phyloP scores from a whole-genome alignment of 768 basidiomycete species.

The Boletus rubropictus region DNA sequence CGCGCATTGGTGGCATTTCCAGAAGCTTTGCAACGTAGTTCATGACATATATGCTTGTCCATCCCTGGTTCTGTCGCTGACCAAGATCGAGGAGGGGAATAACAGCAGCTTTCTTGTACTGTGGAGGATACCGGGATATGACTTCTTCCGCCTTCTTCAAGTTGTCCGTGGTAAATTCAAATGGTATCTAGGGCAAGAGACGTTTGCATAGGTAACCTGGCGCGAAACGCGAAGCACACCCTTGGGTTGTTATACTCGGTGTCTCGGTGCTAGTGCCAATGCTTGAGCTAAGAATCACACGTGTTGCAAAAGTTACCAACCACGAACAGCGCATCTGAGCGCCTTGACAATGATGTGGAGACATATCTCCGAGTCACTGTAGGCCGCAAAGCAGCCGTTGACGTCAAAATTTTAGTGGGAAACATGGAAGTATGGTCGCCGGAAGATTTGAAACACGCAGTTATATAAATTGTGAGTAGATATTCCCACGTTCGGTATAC shows the following conservation, averaged over 20 bases:
- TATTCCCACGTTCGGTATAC: constrained; percentile 19
- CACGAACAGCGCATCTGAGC: constrained; percentile 83
- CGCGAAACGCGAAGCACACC: constrained; percentile 36
- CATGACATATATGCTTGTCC: constrained; percentile 99
- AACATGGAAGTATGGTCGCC: constrained; percentile 19
- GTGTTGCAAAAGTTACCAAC: constrained; percentile 42
- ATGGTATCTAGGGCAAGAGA: constrained; percentile 62
- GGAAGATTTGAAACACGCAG: background rate
- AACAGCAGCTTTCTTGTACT: constrained; percentile 98
- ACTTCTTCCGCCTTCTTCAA: constrained; percentile 81
- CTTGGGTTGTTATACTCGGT: constrained; percentile 91
- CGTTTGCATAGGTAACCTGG: background rate
- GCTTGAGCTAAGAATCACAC: constrained; percentile 11
- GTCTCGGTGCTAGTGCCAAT: constrained; percentile 75
- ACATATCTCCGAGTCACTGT: constrained; percentile 23
- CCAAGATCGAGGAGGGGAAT: constrained; percentile 95
- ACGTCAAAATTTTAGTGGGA: constrained; percentile 10
- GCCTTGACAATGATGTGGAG: constrained; percentile 39
- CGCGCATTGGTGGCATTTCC: constrained; percentile 96
- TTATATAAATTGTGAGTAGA: background rate
- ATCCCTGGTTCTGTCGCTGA: constrained; percentile 96
- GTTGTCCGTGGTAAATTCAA: constrained; percentile 79
- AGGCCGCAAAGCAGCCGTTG: constrained; percentile 15
- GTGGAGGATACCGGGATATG: constrained; percentile 89
- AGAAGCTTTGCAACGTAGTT: constrained; percentile 93